Base-by-base conservation (phyloP, 2,329 filamentous ascomycete species). In the Xylaria sp. region DNA sequence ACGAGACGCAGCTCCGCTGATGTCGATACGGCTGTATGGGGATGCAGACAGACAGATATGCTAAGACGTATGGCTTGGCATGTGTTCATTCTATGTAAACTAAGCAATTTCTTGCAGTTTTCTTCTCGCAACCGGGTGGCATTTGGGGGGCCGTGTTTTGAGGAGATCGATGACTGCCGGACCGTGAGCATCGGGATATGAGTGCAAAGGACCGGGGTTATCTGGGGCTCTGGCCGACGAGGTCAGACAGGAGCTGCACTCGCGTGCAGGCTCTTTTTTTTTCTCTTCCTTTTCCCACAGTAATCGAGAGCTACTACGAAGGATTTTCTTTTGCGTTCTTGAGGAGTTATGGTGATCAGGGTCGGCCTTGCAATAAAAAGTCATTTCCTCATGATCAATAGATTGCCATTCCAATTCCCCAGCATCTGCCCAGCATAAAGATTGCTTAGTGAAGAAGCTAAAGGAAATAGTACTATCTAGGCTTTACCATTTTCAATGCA, bases 11-110 rank as follows among this genome's bases (percentile, higher is more conserved):
- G 55, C 45, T 62, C 61, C 36, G 19, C 56, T 34, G 57, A 30
- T 17, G 56, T n/a, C 51, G 42, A 47, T 17, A 17, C 42, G 17
- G 42, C 14, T 8, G 17, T 5, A 17, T 14, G n/a, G 42, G 42
- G 17, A 47, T 3, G 17, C 42, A 47, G 42, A 17, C 42, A 69
- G 61, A 65, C 68, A 62, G 58, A 66, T 62, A 64, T 68, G 70
- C 64, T 63, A 61, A 56, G 50, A 64, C 34, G 55, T 19, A 47
- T 39, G 45, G 63, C 68, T 69, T 63, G 56, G 64, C 65, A 70
- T 71, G 71, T 72, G 61, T 73, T 69, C 61, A 73, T 74, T 70
- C 64, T 71, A 67, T 77, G 75, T 76, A 75, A 77, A 75, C 64
- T 75, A 75, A 65, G 68, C 61, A 45, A 53, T 45, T 73, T 69